Evolutionary conservation across 1,284 basidiomycete species (phyloP).

Genomic region (Mycocalia duriaeana): DNA sequence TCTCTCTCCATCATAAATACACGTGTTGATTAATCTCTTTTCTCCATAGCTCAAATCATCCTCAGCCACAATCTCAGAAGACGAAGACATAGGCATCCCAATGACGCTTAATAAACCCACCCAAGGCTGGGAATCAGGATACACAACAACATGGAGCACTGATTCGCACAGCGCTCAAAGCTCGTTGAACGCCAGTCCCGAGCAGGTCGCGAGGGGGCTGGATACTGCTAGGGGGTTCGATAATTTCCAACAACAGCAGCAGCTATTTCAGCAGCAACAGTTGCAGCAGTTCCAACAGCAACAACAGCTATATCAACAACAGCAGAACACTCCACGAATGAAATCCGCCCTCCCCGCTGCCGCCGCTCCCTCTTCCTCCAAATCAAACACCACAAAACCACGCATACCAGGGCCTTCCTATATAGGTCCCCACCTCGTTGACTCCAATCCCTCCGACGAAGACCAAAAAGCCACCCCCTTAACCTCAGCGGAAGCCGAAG

Average conservation of each 20-base stretch:
- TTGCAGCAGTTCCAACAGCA: conserved; percentile 9
- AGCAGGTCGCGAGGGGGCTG: conserved; percentile 10
- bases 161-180: conserved; percentile 13
- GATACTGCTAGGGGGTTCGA: no score
- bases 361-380: conserved; percentile 2
- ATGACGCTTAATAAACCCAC: not conserved
- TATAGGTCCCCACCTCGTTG: conserved; percentile 39
- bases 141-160: conserved; percentile 7
- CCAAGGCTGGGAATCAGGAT: not conserved
- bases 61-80: not conserved
- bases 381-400: conserved; percentile 6
- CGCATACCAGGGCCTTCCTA: conserved; percentile 27
- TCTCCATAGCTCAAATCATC: not conserved
- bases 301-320: no score
- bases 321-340: no score
- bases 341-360: no score
- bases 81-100: conserved; percentile 6
- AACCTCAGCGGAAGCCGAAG: no score
- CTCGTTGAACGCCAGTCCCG: conserved; percentile 25
- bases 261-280: no score
- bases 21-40: conserved; percentile 4
- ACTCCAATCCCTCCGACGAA: conserved; percentile 20
- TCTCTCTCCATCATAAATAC: conserved; percentile 18
- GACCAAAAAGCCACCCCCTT: no score
- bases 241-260: no score